phyloP scores from a whole-genome alignment of 2,329 filamentous ascomycete species.

The Microcyclosporella mali region DNA sequence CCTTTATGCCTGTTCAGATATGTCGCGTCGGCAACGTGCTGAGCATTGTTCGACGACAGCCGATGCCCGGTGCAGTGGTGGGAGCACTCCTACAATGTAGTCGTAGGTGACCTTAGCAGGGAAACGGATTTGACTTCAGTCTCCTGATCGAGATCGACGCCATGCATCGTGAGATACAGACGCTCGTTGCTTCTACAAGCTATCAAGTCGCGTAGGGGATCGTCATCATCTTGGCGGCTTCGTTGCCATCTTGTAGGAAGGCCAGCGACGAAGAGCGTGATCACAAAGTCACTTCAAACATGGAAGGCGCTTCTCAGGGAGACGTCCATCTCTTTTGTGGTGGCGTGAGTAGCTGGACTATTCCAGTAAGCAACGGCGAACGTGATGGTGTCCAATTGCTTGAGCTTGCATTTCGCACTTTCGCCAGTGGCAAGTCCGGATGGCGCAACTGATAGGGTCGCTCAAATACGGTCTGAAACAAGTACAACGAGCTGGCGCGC shows the following conservation, averaged over 20 bases:
- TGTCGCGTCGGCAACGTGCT: too few relatives aligned
- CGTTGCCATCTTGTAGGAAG: too few relatives aligned
- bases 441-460: slow-evolving; percentile 1
- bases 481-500: slow-evolving; percentile 36
- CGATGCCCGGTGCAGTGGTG: too few relatives aligned
- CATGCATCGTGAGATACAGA: slow-evolving; percentile 7
- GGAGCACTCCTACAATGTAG: too few relatives aligned
- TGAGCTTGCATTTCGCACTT: neutral
- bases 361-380: neutral
- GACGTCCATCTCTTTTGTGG: neutral
- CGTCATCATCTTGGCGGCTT: neutral
- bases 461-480: slow-evolving; percentile 9
- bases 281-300: neutral
- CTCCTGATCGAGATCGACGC: neutral
- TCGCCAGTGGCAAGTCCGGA: neutral
- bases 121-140: neutral
- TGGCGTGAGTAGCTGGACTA: too few relatives aligned
- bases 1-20: too few relatives aligned
- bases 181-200: slow-evolving; percentile 3
- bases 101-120: too few relatives aligned
- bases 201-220: slow-evolving; percentile 8
- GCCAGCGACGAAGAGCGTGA: neutral
- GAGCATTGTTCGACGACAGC: too few relatives aligned
- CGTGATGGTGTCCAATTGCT: neutral
- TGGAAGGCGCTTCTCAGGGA: too few relatives aligned